Evolutionary conservation across 2,329 filamentous ascomycete species (phyloP).

Genomic region (Penicillium sp.): DNA sequence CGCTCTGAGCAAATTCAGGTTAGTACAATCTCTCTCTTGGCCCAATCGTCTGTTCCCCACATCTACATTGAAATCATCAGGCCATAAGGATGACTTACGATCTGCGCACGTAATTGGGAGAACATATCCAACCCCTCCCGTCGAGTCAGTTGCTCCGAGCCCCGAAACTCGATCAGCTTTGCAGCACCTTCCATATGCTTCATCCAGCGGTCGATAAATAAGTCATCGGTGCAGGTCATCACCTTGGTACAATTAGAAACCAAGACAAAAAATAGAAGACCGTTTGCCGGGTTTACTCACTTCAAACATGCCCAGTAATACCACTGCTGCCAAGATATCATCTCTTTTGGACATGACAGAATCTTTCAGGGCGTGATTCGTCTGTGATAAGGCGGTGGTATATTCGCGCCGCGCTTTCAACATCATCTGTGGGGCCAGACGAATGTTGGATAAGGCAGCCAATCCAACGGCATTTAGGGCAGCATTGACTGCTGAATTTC

Average conservation of each 20-base stretch:
- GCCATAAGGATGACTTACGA: neutral
- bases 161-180: conserved; percentile 10
- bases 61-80: neutral
- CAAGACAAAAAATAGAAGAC: neutral
- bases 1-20: neutral
- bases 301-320: neutral
- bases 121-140: neutral
- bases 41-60: too few species aligned
- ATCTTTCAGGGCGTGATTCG: neutral
- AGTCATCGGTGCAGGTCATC: conserved; percentile 9
- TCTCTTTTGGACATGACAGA: neutral
- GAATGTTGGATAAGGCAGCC: neutral
- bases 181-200: conserved; percentile 14
- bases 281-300: neutral
- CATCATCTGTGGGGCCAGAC: neutral
- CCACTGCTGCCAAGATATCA: neutral
- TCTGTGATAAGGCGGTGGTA: neutral
- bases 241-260: neutral
- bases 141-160: neutral
- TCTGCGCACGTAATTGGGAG: neutral
- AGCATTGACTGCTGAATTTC: neutral
- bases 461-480: neutral
- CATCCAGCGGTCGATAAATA: conserved; percentile 12
- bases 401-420: neutral
- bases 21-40: neutral